Evolutionary conservation across 108 stramenopile genomes (phyloP), one percentile per base, ranked within the genome.

Genomic region (Cyclotella baltica): DNA sequence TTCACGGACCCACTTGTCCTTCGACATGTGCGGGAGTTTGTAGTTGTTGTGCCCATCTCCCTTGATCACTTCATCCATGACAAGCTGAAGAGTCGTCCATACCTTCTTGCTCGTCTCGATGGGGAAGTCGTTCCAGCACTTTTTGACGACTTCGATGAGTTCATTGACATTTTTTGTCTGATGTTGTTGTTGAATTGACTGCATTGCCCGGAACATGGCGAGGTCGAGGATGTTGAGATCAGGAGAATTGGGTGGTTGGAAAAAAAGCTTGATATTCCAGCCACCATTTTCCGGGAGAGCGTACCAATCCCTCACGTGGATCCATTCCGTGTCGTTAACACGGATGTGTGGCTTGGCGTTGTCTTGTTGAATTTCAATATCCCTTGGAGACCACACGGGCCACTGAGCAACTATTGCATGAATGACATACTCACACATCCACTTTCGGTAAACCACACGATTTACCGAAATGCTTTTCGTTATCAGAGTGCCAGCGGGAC

Each of bases 201-300:
- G 70, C 31, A 70, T 70, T 31, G 70, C 53, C 6, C 53, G 31
- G 55, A 70, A 70, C 22, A 57, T 38, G 29, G 70, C 70, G 33
- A 70, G 70, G 25, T 70, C 70, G 4, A 73, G 59, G 27, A 61
- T 58, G 43, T 73, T 73, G 30, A 33, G 25, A 47, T 73, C 61
- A 19, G 72, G 59, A 16, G 61, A 73, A 34, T 62, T 73, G 22
- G 59, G 53, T 22, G 55, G 55, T 13, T 70, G 70, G 36, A 4
- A 27, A 2, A 28, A 29, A 9, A 69, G 48, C 23, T 31, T 18
- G 28, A 69, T 25, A 25, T 50, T 35, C 50, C 47, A 69, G 23
- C 68, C 67, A 8, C 46, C 47, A 20, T 50, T n/a, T 11, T 29
- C 31, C 29, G 31, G 29, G 16, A 29, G 22, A 3, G 40, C 13